Conservation (phyloP, 208 protist species). For the Acanthamoeba lenticulata region DNA sequence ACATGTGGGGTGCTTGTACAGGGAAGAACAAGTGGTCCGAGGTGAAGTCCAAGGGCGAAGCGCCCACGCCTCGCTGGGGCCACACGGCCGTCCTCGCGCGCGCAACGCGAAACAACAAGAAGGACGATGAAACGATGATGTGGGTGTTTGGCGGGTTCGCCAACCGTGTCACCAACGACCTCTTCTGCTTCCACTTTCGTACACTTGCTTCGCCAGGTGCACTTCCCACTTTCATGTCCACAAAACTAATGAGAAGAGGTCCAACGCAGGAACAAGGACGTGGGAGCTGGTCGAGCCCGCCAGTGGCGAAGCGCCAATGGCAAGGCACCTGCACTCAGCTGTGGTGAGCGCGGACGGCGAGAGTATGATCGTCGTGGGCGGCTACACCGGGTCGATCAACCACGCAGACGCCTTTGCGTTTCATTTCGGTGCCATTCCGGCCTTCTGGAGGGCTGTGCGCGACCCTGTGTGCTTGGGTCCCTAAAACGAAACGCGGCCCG, state of each 20-base stretch:
- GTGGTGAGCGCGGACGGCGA: background rate
- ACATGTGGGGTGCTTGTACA: background rate
- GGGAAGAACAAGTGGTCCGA: background rate
- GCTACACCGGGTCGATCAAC: background rate
- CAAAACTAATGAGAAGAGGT: background rate
- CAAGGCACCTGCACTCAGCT: background rate
- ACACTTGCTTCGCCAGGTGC: background rate
- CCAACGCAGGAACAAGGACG: background rate
- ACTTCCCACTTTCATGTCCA: background rate
- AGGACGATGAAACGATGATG: background rate
- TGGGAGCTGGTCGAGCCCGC: background rate
- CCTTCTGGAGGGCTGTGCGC: background rate
- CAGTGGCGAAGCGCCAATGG: background rate
- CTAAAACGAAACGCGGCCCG: background rate
- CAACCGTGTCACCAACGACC: background rate
- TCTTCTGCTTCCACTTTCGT: slow-evolving; percentile 58
- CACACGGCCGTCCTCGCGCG: background rate
- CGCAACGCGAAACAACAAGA: background rate
- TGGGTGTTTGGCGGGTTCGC: slow-evolving; percentile 22
- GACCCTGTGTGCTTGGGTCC: background rate
- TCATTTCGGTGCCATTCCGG: background rate
- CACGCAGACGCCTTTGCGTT: background rate
- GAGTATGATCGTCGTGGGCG: slow-evolving; percentile 26
- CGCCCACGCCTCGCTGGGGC: background rate
- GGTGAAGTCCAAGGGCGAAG: slow-evolving; percentile 25